These are phyloP conservation scores for Coemansia guatemalensis DNA, from an alignment of 192 early-diverging fungal genomes.

Conservation along the genomic window DNA sequence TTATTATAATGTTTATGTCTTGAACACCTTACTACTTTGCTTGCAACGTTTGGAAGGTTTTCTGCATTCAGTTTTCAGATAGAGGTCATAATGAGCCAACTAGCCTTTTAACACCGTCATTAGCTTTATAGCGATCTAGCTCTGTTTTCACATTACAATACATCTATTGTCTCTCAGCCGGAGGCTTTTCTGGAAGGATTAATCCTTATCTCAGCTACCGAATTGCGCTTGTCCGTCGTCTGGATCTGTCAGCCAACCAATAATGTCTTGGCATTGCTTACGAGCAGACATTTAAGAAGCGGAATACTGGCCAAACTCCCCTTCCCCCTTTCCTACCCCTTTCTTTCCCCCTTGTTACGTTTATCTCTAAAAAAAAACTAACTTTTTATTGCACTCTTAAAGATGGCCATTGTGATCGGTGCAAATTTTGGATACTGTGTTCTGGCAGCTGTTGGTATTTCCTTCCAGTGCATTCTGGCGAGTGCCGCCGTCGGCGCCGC, in stretches of 20 bases:
- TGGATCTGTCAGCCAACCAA: neutral
- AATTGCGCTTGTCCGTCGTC: neutral
- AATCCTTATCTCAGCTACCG: neutral
- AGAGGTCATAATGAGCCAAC: too few relatives aligned
- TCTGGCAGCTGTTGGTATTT: conserved; percentile 40
- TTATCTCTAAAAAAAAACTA: neutral
- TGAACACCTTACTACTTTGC: too few relatives aligned
- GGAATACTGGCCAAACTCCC: neutral
- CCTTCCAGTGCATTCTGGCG: conserved; percentile 30
- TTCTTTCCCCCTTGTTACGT: neutral
- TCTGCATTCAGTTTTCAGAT: too few relatives aligned
- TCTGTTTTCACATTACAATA: too few relatives aligned
- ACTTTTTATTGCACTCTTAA: conserved; percentile 2
- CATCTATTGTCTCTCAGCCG: too few relatives aligned
- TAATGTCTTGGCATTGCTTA: neutral
- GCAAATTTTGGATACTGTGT: conserved; percentile 53
- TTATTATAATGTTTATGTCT: too few relatives aligned
- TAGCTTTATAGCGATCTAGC: too few relatives aligned
- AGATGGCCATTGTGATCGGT: conserved; percentile 50
- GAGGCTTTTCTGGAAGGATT: too few relatives aligned
- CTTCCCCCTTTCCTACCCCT: conserved; percentile 1
- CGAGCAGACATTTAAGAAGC: neutral
- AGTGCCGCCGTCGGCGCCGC: conserved; percentile 12
- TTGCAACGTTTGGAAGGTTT: too few relatives aligned
- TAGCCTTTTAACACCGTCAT: too few relatives aligned